Conservation (phyloP, 2,329 filamentous ascomycete species). For the Parastagonospora nodorum region DNA sequence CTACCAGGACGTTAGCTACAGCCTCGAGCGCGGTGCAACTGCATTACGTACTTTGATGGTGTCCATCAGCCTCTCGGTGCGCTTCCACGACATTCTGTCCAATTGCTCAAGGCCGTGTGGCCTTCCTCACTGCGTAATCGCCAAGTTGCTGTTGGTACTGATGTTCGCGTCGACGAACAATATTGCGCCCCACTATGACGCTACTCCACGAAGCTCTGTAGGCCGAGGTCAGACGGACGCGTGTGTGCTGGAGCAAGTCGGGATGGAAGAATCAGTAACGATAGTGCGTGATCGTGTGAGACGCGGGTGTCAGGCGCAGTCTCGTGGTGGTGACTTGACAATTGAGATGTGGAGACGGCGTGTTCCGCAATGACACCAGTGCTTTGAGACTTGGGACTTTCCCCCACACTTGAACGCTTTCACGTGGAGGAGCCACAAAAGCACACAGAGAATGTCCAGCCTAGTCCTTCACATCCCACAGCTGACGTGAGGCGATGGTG, state of each 20-base stretch:
- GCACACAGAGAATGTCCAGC: conserved; percentile 9
- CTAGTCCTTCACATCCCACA: conserved; percentile 8
- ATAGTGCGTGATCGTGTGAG: not conserved
- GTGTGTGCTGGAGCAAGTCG: conserved; percentile 7
- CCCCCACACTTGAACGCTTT: conserved; percentile 40
- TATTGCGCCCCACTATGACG: conserved; percentile 42
- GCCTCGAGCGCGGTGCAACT: conserved; percentile 7
- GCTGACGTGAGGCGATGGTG: conserved; percentile 23
- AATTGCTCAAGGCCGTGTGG: conserved; percentile 43
- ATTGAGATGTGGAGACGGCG: conserved; percentile 13
- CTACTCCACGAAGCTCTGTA: conserved; percentile 26
- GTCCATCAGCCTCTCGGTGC: conserved; percentile 87
- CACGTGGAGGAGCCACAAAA: conserved; percentile 33
- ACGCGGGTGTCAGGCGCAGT: conserved; percentile 4
- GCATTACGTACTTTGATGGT: conserved; percentile 70
- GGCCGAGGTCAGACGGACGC: conserved; percentile 32
- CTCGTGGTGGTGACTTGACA: conserved; percentile 6
- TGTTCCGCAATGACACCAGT: conserved; percentile 21
- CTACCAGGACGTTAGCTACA: conserved; percentile 33
- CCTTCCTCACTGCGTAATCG: conserved; percentile 34
- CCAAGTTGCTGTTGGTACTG: conserved; percentile 33
- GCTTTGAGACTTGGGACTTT: conserved; percentile 16
- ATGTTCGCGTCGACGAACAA: conserved; percentile 14
- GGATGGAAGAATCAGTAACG: conserved; percentile 7
- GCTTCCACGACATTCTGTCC: conserved; percentile 86